Evolutionary conservation across 257 asterid species (phyloP), one percentile per base, ranked within the genome.

Genomic region (Salvia rosmarinus): DNA sequence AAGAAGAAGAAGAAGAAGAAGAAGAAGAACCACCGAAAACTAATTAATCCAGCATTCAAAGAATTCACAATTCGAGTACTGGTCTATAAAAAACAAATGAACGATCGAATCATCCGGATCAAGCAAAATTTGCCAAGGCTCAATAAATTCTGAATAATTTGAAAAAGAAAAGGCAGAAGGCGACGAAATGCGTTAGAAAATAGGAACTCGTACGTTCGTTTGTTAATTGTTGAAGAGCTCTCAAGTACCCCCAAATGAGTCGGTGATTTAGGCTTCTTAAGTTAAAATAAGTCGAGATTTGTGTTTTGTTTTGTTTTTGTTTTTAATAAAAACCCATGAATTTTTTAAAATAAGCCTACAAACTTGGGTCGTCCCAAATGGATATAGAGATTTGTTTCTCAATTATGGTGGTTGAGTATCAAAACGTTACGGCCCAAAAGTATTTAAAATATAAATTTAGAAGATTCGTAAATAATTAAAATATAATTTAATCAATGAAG

Each of bases 21-120:
- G n/a, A n/a, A 52, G 25, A 17, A 17, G 12, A 50, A 50, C 35
- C n/a, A 50, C 35, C n/a, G 8, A 19, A 51, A 50, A 72, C 34
- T 12, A 69, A 63, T 25, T 58, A 21, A 73, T 13, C 30, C 63
- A 60, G 46, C 75, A 32, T 43, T 4, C 40, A 60, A 12, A 68
- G 4, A 11, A 57, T 6, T 61, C n/a, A 30, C 28, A 62, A 19
- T 8, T 68, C 9, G 58, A 30, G 54, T 35, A 59, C 64, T 28
- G 43, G 21, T 16, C 43, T 17, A 40, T 6, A 67, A 63, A 32
- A 28, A 20, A 6, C 19, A 6, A 67, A 59, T 4, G 28, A 66
- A 17, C 2, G 46, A 72, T 11, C 34, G 49, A 59, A 50, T 23
- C 37, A 39, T 2, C 60, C 56, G 60, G 62, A 64, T 71, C 71